Base-by-base conservation (phyloP, 148 eudicot species). In the Fagopyrum tataricum region DNA sequence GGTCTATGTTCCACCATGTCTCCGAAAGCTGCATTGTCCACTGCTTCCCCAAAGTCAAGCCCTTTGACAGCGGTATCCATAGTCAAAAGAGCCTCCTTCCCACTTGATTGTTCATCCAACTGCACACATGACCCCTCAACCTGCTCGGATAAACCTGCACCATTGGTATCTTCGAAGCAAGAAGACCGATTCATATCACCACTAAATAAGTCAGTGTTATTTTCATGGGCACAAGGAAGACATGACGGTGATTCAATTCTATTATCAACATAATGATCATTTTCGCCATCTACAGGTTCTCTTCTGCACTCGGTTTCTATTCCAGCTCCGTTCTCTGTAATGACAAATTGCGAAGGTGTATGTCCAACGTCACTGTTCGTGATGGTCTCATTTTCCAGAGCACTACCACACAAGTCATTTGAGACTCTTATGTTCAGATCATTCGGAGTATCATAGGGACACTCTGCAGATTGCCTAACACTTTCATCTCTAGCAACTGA, bases 91-190 rank as follows among this genome's bases (percentile, higher is more conserved):
- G 70, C 76, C 72, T 81, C 85, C 81, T 81, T 76, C 59, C 73
- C 77, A 23, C 58, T 64, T 51, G 68, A 73, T 41, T 70, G 81
- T 72, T 66, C 44, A 70, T 67, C 76, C 69, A 47, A 44, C 46
- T 70, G 81, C 71, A 86, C 42, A 21, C 21, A 71, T 73, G 82
- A 56, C 53, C 70, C 79, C 76, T 82, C 81, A 43, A 53, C 55
- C 39, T 75, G 76, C 72, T 56, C 47, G 48, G 78, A 42, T 68
- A 56, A 68, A 73, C 77, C 73, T 53, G 56, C 73, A 58, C 75
- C 82, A 68, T 26, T 37, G 10, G 56, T 47, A 74, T 84, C 73
- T 12, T 76, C 44, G 3, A 73, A 43, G 44, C 44, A 76, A 59
- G 74, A 75, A 39, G 79, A 31, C 70, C 41, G 82, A 68, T 59